Conservation (phyloP, 139 green algal genomes). For the Chlorella sp. region DNA sequence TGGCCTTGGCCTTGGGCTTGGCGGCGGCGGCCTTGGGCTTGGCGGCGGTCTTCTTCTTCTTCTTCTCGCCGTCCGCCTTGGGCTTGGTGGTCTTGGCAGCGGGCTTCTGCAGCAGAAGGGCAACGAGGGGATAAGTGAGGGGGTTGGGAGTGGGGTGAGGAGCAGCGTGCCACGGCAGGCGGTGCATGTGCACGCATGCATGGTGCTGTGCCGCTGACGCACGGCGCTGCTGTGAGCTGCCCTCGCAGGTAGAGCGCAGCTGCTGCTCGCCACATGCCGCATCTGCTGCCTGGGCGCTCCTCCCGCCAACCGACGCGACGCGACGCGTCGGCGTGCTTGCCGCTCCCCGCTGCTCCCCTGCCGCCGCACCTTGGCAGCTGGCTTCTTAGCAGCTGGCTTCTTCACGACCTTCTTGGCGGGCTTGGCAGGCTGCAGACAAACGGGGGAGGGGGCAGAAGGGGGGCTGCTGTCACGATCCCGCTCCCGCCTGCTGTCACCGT, state of each 20-base stretch:
- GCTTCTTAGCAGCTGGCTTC: neutral
- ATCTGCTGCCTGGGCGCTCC: too few relatives aligned
- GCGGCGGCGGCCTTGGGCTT: too few relatives aligned
- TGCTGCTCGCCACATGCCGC: too few relatives aligned
- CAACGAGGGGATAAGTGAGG: neutral
- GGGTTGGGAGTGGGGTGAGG: neutral
- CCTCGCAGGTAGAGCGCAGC: too few relatives aligned
- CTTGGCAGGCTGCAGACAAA: neutral
- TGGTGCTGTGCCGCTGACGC: neutral
- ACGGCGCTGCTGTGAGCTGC: too few relatives aligned
- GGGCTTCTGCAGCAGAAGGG: slow-evolving; percentile 30
- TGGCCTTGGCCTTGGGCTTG: neutral
- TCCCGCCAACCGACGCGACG: too few relatives aligned
- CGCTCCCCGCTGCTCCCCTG: too few relatives aligned
- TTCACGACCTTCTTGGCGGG: neutral
- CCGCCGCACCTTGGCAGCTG: too few relatives aligned
- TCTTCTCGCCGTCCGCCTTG: neutral
- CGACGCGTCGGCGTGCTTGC: too few relatives aligned
- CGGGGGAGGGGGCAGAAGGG: neutral
- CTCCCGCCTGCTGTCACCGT: neutral
- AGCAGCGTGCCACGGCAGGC: too few relatives aligned
- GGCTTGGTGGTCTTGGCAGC: slow-evolving; percentile 4
- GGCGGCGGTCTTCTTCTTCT: slow-evolving; percentile 20
- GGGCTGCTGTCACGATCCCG: too few relatives aligned
- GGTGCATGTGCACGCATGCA: too few relatives aligned